Percentiles rank a stretch among this genome's conserved stretches.
Evolutionary conservation across 2,329 filamentous ascomycete species (phyloP).

Genomic region (Corniculantispora saksenae): DNA sequence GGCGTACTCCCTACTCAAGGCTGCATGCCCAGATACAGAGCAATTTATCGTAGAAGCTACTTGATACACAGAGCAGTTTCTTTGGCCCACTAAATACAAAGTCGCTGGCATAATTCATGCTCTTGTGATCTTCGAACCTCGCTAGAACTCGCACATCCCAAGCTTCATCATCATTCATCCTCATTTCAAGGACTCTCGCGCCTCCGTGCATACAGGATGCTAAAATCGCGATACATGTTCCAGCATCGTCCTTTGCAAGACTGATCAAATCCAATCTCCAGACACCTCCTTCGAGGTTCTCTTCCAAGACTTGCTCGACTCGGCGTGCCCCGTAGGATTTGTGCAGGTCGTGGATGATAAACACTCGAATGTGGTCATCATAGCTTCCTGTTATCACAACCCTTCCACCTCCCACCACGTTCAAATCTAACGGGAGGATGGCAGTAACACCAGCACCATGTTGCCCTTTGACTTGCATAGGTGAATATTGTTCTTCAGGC

Average conservation of each 20-base stretch:
- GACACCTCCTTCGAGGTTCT: slow-evolving; percentile 75
- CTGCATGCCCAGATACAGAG: slow-evolving; percentile 64
- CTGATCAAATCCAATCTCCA: slow-evolving; percentile 76
- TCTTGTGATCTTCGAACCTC: slow-evolving; percentile 81
- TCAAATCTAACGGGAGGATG: slow-evolving; percentile 68
- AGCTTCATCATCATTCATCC: slow-evolving; percentile 34
- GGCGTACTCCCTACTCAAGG: background rate
- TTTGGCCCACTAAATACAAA: slow-evolving; percentile 46
- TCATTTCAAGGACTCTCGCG: slow-evolving; percentile 60
- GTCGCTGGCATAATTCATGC: slow-evolving; percentile 93
- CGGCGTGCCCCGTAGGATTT: slow-evolving; percentile 43
- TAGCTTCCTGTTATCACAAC: slow-evolving; percentile 86
- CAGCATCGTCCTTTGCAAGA: slow-evolving; percentile 27
- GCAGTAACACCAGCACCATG: slow-evolving; percentile 87
- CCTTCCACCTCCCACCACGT: slow-evolving; percentile 44
- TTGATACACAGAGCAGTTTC: slow-evolving; percentile 59
- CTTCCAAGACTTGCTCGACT: slow-evolving; percentile 59
- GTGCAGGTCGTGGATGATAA: slow-evolving; percentile 49
- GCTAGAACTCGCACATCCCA: slow-evolving; percentile 68
- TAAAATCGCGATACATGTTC: slow-evolving; percentile 54
- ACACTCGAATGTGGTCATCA: slow-evolving; percentile 77
- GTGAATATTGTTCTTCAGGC: slow-evolving; percentile 27
- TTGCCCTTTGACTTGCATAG: slow-evolving; percentile 40
- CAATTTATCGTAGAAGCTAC: slow-evolving; percentile 75
- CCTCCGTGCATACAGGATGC: slow-evolving; percentile 96